Conservation (phyloP, 306 rosid species). For the Lathyrus sativus region DNA sequence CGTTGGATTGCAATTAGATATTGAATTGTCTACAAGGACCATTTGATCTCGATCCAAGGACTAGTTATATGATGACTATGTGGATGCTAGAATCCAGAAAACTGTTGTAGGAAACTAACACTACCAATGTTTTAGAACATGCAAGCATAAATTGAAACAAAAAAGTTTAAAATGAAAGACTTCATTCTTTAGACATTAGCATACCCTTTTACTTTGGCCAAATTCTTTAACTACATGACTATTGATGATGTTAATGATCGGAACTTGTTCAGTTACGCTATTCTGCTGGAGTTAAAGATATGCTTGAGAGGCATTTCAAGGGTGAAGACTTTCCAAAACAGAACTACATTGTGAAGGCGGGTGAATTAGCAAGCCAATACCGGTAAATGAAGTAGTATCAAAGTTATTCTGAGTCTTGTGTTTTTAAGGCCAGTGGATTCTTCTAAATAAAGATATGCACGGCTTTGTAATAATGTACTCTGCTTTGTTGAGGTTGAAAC, state of each 20-base stretch:
- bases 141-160: too few relatives aligned
- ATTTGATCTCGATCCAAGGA: not conserved
- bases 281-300: conserved; percentile 90
- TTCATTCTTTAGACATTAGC: not conserved
- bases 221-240: not conserved
- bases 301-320: conserved; percentile 88
- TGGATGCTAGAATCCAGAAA: not conserved
- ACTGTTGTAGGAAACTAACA: not conserved
- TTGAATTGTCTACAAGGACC: not conserved
- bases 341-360: conserved; percentile 93
- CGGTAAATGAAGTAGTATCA: conserved; percentile 43
- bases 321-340: conserved; percentile 88
- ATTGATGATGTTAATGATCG: conserved; percentile 8
- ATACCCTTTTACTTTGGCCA: not conserved
- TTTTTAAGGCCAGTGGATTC: conserved; percentile 23
- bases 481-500: conserved; percentile 24
- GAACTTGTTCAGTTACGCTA: conserved; percentile 67
- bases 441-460: conserved; percentile 24
- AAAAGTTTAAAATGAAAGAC: not conserved
- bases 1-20: not conserved
- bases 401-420: conserved; percentile 18
- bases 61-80: not conserved
- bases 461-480: conserved; percentile 15
- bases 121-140: not conserved
- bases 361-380: conserved; percentile 87